Conservation (phyloP, 139 green algal genomes). For the Chlorella sp. region DNA sequence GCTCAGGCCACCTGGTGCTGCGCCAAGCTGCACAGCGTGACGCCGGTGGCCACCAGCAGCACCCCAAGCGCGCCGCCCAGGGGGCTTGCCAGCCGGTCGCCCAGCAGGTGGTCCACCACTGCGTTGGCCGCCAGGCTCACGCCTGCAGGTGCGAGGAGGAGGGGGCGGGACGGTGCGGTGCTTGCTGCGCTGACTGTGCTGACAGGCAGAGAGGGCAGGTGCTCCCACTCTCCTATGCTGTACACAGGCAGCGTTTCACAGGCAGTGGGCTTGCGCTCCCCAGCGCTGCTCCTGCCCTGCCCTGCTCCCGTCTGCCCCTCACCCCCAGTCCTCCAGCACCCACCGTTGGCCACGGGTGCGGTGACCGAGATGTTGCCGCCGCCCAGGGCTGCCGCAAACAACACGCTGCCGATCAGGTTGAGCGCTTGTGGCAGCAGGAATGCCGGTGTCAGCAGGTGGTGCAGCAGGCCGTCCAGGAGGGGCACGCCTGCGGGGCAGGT, state of each 20-base stretch:
- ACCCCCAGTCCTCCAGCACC: neutral
- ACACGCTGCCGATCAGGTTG: conserved; percentile 61
- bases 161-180: too few relatives aligned
- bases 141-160: neutral
- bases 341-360: conserved; percentile 80
- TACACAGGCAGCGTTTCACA: too few relatives aligned
- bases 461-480: conserved; percentile 24
- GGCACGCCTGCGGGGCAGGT: neutral
- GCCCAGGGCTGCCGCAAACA: conserved; percentile 66
- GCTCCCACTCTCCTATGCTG: too few relatives aligned
- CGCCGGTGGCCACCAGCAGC: conserved; percentile 58
- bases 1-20: neutral
- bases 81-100: conserved; percentile 56
- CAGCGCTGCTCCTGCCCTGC: too few relatives aligned
- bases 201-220: too few relatives aligned
- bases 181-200: too few relatives aligned
- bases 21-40: conserved; percentile 67
- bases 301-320: too few relatives aligned
- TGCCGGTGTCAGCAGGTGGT: conserved; percentile 38
- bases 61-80: conserved; percentile 52
- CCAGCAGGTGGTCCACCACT: conserved; percentile 68
- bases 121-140: conserved; percentile 68
- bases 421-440: conserved; percentile 53
- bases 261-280: too few relatives aligned
- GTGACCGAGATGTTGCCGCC: conserved; percentile 50